Conservation (phyloP, 176 grass and related monocot genomes). For the Aegilops longissima region DNA sequence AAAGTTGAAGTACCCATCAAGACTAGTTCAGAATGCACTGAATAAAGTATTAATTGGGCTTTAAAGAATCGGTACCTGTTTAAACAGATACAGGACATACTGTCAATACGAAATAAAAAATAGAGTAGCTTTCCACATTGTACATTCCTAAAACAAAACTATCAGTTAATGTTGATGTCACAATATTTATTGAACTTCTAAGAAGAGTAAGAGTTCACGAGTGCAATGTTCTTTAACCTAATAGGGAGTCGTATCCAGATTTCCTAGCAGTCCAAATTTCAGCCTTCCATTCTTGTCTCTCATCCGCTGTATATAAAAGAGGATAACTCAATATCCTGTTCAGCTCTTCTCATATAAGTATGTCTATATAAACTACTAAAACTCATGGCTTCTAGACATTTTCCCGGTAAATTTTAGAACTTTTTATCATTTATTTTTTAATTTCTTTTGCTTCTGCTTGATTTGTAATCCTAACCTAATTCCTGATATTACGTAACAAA, state of each 20-base stretch:
- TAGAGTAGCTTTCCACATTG: neutral
- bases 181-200: neutral
- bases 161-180: neutral
- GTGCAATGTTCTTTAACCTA: neutral
- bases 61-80: neutral
- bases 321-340: neutral
- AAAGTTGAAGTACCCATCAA: neutral
- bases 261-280: neutral
- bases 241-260: neutral
- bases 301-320: neutral
- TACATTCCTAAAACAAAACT: neutral
- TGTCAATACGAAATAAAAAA: neutral
- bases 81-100: neutral
- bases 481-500: slow-evolving; percentile 6
- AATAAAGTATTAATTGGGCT: neutral
- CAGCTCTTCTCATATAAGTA: neutral
- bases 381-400: neutral
- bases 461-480: neutral
- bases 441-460: neutral
- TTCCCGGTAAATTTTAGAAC: neutral
- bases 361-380: neutral
- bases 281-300: neutral
- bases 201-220: neutral
- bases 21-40: neutral
- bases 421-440: neutral